Base-by-base conservation (phyloP, 2,329 filamentous ascomycete genomes). In the Bipolaris victoriae region DNA sequence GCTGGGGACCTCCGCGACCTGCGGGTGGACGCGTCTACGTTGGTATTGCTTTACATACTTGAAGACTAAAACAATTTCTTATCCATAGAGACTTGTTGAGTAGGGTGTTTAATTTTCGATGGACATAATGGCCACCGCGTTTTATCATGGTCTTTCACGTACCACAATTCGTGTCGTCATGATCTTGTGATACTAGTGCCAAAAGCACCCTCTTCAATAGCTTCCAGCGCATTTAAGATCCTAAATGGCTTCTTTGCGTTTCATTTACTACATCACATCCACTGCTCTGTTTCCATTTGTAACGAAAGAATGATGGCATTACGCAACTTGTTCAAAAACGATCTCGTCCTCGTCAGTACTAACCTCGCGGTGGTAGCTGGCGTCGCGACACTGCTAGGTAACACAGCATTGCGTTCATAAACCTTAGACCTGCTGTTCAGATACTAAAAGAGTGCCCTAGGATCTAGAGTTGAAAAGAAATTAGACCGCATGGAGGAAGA, bases 401-500 rank as follows among this genome's bases (percentile, higher is more conserved):
- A 35, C n/a, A 15, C 11, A 20, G 0, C 26, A 20, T 26, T 26
- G 10, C 7, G 24, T 13, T 24, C 2, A 7, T 2, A 35, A 1
- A 18, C 7, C 5, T 5, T 9, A 4, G 4, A 1, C 10, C 1
- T 7, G n/a, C 24, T 18, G n/a, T 15, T 47, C 29, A 6, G 10
- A 13, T n/a, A 6, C 18, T 39, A 33, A 46, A 16, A 10, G 3
- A 6, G 7, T n/a, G 5, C 2, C 31, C 35, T 26, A 57, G 57
- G 57, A 24, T 60, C 57, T 2, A 47, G 57, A 7, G 54, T 60
- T 24, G 54, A 57, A 37, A 60, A 50, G 49, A 57, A 54, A 24
- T 18, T 79, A 53, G 68, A 76, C 18, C 76, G 75, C 60, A 80
- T 79, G 54, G 70, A 79, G 3, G 75, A 81, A 65, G 79, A 82